Evolutionary conservation across 768 basidiomycete genomes (phyloP), one percentile per base, ranked within the genome.

Genomic region (Mycena haematopus): DNA sequence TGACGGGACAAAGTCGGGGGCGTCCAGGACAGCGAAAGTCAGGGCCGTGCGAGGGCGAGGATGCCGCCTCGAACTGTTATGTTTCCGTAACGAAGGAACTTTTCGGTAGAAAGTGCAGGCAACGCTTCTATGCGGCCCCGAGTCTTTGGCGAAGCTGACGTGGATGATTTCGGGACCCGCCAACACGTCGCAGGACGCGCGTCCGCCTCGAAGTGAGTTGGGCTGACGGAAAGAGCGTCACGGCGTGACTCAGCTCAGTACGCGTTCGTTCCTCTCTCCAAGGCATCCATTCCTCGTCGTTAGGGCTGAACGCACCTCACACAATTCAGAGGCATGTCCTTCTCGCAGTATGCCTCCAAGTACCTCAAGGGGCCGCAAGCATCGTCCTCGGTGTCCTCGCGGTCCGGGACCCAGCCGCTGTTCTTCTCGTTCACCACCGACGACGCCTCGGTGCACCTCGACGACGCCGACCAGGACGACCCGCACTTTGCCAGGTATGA

Each of bases 361-460:
- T 65, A 52, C 31, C n/a, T 65, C 8, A 44, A 33, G 4, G 19
- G 53, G 6, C 40, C 58, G 10, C 53, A 60, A 49, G 50, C 54
- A 13, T 42, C 44, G 21, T 59, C 63, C 9, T 54, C 62, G 2
- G 44, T 46, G 10, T 62, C 60, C 58, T 51, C 61, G 0, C 35
- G 27, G 2, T 45, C 54, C 9, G 49, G 52, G 14, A 50, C 63
- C 8, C 91, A 92, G 75, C 92, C 92, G 56, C 84, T 94, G 74
- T 94, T 94, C 81, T 94, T 91, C 81, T 93, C 92, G 21, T 93
- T 93, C 75, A 88, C 88, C 47, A 91, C 91, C 65, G 90, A 91
- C 77, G 82, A 87, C 56, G 89, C 82, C 57, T 86, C 79, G 73
- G 83, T 73, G 76, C 78, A 88, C 71, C 76, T 90, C 46, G 89